A percentile compares a stretch with the other conserved stretches of the same genome.
Conservation (phyloP, 2,329 filamentous ascomycete species). For the Colletotrichum chrysophilum region DNA sequence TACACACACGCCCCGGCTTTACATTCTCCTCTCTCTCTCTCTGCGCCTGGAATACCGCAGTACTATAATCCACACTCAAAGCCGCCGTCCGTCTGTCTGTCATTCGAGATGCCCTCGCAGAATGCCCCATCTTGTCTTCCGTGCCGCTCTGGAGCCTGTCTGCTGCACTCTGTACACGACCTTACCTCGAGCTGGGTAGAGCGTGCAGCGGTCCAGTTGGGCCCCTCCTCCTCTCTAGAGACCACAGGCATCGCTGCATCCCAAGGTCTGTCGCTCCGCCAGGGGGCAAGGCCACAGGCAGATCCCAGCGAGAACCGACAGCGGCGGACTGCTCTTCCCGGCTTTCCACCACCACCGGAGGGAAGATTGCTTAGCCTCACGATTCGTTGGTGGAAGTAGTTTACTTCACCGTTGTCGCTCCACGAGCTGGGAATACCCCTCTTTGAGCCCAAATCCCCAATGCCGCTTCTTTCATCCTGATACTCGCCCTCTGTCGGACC, state of each 20-base stretch:
- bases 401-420: neutral
- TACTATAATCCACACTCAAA: neutral
- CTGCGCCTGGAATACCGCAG: neutral
- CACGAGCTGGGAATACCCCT: conserved; percentile 15
- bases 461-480: conserved; percentile 6
- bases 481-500: neutral
- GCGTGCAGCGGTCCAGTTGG: neutral
- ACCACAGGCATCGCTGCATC: neutral
- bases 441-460: neutral
- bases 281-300: neutral
- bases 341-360: neutral
- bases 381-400: conserved; percentile 3
- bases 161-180: neutral
- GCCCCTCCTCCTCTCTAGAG: neutral
- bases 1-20: neutral
- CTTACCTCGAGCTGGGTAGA: neutral
- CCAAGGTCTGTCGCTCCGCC: neutral
- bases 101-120: neutral
- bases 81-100: neutral
- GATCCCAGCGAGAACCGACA: conserved; percentile 8
- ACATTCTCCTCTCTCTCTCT: neutral
- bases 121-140: neutral
- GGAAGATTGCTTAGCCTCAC: conserved; percentile 13
- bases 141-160: neutral
- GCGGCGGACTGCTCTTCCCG: conserved; percentile 2